Evolutionary conservation across 2,329 filamentous ascomycete genomes (phyloP), one percentile per base, ranked within the genome.

Genomic region (Paecilomyces niveus): DNA sequence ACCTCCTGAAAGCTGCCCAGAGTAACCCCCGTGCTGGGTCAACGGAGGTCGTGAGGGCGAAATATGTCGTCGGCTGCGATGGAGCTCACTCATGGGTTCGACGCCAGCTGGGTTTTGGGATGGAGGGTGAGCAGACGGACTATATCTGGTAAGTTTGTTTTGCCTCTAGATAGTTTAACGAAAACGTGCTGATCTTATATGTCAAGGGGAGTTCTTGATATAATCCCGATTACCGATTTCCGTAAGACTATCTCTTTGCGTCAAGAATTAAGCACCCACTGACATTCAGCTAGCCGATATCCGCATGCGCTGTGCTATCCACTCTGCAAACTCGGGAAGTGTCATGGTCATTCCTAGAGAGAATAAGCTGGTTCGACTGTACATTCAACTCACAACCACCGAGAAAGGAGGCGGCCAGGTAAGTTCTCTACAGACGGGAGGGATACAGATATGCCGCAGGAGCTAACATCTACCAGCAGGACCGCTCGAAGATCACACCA

Each of bases 271-370:
- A 10, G 7, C 21, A 24, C 21, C 2, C 24, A 29, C 53, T 56
- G 62, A 21, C 50, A 11, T 53, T 56, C 54, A 60, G 29, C 63
- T 57, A 70, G 63, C 79, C 5, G 83, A 86, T 59, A 83, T 88
- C 52, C 79, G 85, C 10, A 80, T 76, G 65, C 76, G 82, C 11
- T 85, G 82, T 60, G 79, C 83, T 5, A 82, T 87, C 53, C 83
- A 86, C 64, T 82, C 80, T 4, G 81, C 76, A 15, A 70, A 77
- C 53, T 72, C 77, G 7, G 85, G 86, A 0, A 85, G 78, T 56
- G 71, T 88, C 24, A 85, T 88, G 83, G 78, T 87, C 1, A 87
- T 88, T 18, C 85, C 85, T 0, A 77, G 85, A 13, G 85, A 88
- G 66, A 81, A 83, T 35, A 84, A 81, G 58, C 74, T 89, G 3